A percentile compares a stretch with the other conserved stretches of the same genome.
phyloP scores from a whole-genome alignment of 2,329 filamentous ascomycete species.

The Aureobasidium uvarum region DNA sequence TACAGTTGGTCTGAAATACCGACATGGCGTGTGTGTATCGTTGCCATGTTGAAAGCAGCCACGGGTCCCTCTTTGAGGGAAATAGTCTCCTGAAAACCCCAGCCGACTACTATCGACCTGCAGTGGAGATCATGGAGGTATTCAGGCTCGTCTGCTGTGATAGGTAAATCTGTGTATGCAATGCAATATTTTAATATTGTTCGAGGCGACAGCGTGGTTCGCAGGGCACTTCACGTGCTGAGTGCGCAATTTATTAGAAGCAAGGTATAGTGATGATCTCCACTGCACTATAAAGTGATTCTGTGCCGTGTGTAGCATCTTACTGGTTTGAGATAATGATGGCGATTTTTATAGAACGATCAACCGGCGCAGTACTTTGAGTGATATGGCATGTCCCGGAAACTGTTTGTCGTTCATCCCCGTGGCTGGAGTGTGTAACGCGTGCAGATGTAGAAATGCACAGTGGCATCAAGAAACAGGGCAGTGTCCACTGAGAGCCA shows the following conservation, averaged over 20 bases:
- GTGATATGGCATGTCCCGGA: background rate
- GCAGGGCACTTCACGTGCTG: constrained; percentile 11
- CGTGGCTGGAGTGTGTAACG: too few relatives aligned
- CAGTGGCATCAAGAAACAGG: too few relatives aligned
- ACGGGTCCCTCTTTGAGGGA: background rate
- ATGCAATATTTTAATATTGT: constrained; percentile 8
- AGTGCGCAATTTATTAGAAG: background rate
- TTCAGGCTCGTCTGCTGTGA: background rate
- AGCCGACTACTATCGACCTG: background rate
- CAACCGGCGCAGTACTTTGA: background rate
- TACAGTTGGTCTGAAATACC: constrained; percentile 7
- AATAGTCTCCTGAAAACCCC: background rate
- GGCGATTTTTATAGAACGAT: background rate
- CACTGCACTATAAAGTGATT: background rate
- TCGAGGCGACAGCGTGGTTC: background rate
- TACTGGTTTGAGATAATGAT: constrained; percentile 4
- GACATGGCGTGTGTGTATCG: background rate
- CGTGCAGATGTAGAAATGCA: too few relatives aligned
- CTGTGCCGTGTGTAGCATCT: background rate
- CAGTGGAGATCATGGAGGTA: background rate
- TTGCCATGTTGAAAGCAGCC: background rate
- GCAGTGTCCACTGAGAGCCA: too few relatives aligned
- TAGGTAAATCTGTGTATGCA: background rate
- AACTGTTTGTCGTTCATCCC: background rate
- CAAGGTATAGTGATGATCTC: constrained; percentile 8